Conservation (phyloP, 768 basidiomycete genomes). For the Leccinum arenicola region DNA sequence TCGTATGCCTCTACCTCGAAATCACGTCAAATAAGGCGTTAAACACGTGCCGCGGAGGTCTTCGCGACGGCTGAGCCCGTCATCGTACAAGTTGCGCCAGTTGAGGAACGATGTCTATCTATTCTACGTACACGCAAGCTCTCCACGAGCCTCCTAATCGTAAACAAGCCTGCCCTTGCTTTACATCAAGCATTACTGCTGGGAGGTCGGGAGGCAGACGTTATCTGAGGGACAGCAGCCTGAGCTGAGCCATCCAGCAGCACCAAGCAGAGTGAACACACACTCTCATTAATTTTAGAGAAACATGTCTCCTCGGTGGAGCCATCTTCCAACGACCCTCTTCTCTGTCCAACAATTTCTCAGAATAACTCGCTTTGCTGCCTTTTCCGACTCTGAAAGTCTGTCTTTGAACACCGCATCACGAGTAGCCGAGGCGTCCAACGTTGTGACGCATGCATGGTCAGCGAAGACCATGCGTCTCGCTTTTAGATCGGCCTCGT, state of each 20-base stretch:
- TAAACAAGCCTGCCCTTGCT: conserved; percentile 1
- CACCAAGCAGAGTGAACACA: conserved; percentile 16
- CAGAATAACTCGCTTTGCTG: conserved; percentile 22
- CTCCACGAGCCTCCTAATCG: conserved; percentile 1
- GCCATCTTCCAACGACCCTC: conserved; percentile 21
- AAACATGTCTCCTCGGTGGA: conserved; percentile 25
- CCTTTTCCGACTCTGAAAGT: conserved; percentile 21
- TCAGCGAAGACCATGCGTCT: conserved; percentile 36
- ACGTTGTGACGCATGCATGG: conserved; percentile 40
- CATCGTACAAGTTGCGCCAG: conserved; percentile 10
- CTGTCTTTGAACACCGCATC: conserved; percentile 24
- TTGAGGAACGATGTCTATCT: conserved; percentile 10
- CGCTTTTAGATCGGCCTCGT: conserved; percentile 31
- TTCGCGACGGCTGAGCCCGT: conserved; percentile 1
- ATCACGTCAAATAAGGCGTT: conserved; percentile 11
- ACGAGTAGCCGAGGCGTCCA: conserved; percentile 16
- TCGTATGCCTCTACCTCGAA: conserved; percentile 3
- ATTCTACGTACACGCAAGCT: conserved; percentile 14
- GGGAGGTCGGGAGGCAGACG: not conserved
- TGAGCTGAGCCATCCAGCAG: conserved; percentile 3
- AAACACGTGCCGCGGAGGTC: conserved; percentile 21
- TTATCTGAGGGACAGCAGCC: not conserved
- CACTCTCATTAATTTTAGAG: conserved; percentile 26
- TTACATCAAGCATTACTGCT: not conserved
- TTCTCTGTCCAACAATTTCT: conserved; percentile 29